Base-by-base conservation (phyloP, 2,329 filamentous ascomycete genomes). In the Talaromyces sp. region DNA sequence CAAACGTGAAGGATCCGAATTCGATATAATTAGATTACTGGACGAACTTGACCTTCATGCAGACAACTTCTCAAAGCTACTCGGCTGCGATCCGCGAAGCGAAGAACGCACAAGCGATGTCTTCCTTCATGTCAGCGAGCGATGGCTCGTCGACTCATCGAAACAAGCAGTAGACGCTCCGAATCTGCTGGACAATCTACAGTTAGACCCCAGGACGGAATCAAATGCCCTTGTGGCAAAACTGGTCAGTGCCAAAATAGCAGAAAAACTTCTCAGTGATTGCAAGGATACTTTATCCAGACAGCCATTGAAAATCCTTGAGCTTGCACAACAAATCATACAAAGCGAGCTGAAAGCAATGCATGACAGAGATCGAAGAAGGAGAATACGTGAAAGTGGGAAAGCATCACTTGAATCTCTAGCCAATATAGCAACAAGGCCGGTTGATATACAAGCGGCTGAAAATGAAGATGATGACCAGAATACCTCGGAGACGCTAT, bases 231-330 rank as follows among this genome's bases (percentile, higher is more conserved):
- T 78, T 4, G 64, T 78, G n/a, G 71, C 74, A 53, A 77, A 76
- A 58, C 67, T 81, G 19, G 69, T 79, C 13, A 75, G 74, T 68
- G 77, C 79, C 2, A 81, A 80, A 64, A 65, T 81, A 40, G 73
- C 78, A 5, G 77, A 80, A 66, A 76, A 76, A 38, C 69, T 81
- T 5, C 71, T 81, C 8, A 74, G 77, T 19, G 75, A 74, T n/a
- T 80, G 79, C 69, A 79, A 79, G 64, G 78, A 80, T 64, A 76
- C 72, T 22, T 69, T 81, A 22, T 79, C 78, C 49, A 74, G 76
- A n/a, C 74, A 71, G 38, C 78, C 78, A n/a, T 63, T 77, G 7
- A 74, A 74, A 29, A 74, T 80, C 5, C 69, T 81, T 17, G 76
- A 78, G 65, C 76, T 81, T 17, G 75, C 80, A 49, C 75, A 78